Evolutionary conservation across 441 rosid genomes (phyloP).

Genomic region (Jatropha multifida): DNA sequence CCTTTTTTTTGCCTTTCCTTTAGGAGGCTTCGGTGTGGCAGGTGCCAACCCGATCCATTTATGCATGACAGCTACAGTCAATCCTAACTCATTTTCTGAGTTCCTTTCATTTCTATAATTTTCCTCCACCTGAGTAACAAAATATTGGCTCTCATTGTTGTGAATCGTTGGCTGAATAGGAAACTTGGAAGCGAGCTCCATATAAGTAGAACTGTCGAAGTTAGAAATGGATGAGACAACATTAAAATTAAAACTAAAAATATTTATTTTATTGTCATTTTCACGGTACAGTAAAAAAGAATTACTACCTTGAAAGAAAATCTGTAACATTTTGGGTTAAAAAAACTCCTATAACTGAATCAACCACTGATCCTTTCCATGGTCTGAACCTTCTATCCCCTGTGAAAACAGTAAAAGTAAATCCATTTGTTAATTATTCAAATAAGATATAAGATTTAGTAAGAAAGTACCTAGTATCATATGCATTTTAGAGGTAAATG

Average conservation of each 20-base stretch:
- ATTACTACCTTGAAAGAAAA: slow-evolving; percentile 54
- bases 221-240: no score
- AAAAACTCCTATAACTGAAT: slow-evolving; percentile 22
- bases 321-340: slow-evolving; percentile 58
- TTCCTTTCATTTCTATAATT: background rate
- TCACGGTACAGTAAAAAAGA: no score
- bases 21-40: background rate
- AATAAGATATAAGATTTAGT: background rate
- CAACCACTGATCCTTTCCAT: slow-evolving; percentile 45
- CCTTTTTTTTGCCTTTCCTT: slow-evolving; percentile 27
- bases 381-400: slow-evolving; percentile 60
- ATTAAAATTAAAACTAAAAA: no score
- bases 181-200: slow-evolving; percentile 20
- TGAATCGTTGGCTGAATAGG: slow-evolving; percentile 1
- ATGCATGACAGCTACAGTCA: background rate
- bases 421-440: background rate
- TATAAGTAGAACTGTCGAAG: slow-evolving; percentile 18
- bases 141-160: background rate
- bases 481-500: slow-evolving; percentile 11
- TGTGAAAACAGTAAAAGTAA: slow-evolving; percentile 3
- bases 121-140: background rate
- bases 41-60: background rate
- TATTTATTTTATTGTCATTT: no score
- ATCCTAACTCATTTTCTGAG: background rate
- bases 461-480: slow-evolving; percentile 10